A percentile compares a stretch with the other conserved stretches of the same genome.
Evolutionary conservation across 1,284 basidiomycete genomes (phyloP).

Genomic region (Malassezia sympodialis): DNA sequence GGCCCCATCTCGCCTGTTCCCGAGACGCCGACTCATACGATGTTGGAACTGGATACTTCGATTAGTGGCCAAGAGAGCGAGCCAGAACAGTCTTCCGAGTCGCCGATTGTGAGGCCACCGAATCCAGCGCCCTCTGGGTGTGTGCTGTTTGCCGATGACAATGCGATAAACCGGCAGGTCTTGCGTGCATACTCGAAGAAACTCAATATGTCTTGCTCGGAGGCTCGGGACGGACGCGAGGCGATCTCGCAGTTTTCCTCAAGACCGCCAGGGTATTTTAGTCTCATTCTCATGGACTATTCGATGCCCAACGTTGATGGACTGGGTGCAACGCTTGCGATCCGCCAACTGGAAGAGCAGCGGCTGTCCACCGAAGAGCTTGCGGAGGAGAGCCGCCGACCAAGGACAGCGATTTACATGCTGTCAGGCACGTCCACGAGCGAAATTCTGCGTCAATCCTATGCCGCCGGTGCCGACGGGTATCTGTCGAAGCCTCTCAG

Average conservation of each 20-base stretch:
- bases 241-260: conserved; percentile 25
- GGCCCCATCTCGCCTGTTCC: not conserved
- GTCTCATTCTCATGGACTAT: conserved; percentile 38
- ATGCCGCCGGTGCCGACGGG: conserved; percentile 84
- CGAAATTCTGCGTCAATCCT: conserved; percentile 82
- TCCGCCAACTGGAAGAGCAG: conserved; percentile 21
- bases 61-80: not conserved
- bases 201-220: conserved; percentile 22
- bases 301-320: conserved; percentile 40
- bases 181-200: conserved; percentile 26
- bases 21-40: not conserved
- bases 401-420: not conserved
- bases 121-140: not conserved
- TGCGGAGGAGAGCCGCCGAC: too few relatives aligned
- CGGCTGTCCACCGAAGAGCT: not conserved
- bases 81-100: not conserved
- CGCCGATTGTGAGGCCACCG: not conserved
- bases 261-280: conserved; percentile 15
- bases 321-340: conserved; percentile 27
- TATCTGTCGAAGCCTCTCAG: conserved; percentile 58
- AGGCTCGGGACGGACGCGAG: conserved; percentile 29
- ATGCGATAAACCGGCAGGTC: conserved; percentile 35
- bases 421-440: conserved; percentile 83
- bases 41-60: not conserved
- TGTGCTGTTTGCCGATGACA: conserved; percentile 40